A percentile compares a stretch with the other conserved stretches of the same genome.
Conservation (phyloP, 768 basidiomycete genomes). For the Lentinula raphanica region DNA sequence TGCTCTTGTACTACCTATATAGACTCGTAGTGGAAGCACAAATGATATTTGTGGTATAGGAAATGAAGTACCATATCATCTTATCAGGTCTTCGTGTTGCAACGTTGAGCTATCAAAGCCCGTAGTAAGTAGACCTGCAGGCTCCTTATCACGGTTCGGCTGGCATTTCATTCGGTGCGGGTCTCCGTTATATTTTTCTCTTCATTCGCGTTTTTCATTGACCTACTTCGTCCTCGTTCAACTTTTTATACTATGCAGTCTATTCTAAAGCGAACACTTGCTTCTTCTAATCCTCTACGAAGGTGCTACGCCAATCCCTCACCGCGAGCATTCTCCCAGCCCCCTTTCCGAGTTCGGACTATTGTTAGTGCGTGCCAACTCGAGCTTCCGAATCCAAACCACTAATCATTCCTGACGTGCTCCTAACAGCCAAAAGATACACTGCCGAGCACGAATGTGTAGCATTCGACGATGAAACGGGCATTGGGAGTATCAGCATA, state of each 20-base stretch:
- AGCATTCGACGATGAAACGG: conserved; percentile 68
- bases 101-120: no score
- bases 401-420: background rate
- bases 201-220: background rate
- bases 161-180: background rate
- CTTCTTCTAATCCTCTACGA: conserved; percentile 12
- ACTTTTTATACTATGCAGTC: conserved; percentile 31
- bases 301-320: conserved; percentile 1
- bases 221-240: background rate
- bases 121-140: no score
- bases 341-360: conserved; percentile 36
- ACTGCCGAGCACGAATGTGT: conserved; percentile 88
- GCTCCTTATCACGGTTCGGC: no score
- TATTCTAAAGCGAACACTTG: conserved; percentile 20
- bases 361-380: conserved; percentile 52
- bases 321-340: conserved; percentile 8
- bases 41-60: background rate
- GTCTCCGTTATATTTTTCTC: background rate
- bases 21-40: background rate
- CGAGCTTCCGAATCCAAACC: background rate
- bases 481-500: conserved; percentile 76
- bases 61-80: background rate
- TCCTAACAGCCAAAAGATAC: conserved; percentile 61
- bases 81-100: no score
- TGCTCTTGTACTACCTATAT: background rate